Evolutionary conservation across 345 rosid genomes (phyloP).

Genomic region (Populus alba): DNA sequence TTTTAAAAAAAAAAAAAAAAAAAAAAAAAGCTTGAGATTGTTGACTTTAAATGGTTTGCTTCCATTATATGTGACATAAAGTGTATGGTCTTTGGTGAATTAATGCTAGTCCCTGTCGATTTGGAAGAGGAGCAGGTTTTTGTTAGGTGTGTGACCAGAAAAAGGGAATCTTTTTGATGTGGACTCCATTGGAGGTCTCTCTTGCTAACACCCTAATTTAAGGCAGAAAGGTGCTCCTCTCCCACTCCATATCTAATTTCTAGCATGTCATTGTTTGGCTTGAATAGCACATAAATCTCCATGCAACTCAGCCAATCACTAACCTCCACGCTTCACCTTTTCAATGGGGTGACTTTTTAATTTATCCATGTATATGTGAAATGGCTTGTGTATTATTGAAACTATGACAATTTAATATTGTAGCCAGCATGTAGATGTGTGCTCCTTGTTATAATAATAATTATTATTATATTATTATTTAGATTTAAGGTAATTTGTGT

Average conservation of each 20-base stretch:
- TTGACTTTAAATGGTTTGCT: slow-evolving; percentile 21
- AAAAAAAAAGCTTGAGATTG: slow-evolving; percentile 25
- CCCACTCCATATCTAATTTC: neutral
- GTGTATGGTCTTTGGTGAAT: neutral
- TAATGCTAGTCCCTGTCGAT: slow-evolving; percentile 15
- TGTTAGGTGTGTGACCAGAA: slow-evolving; percentile 22
- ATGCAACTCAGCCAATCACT: too few species aligned
- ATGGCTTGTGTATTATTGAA: too few species aligned
- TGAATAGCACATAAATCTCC: too few species aligned
- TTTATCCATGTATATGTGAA: too few species aligned
- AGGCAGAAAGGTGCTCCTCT: neutral
- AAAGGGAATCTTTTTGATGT: slow-evolving; percentile 17
- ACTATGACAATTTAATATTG: too few species aligned
- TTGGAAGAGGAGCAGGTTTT: slow-evolving; percentile 26
- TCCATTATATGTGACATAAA: slow-evolving; percentile 13
- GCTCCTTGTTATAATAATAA: too few species aligned
- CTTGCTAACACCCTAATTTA: slow-evolving; percentile 8
- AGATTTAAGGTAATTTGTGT: too few species aligned
- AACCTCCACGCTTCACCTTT: too few species aligned
- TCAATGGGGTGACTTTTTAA: too few species aligned
- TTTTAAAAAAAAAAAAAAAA: neutral
- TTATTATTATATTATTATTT: too few species aligned
- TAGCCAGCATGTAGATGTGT: too few species aligned
- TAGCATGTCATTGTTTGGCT: too few species aligned
- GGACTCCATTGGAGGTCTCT: slow-evolving; percentile 4